These are phyloP conservation scores for Mortierella sp. DNA, from an alignment of 371 early-diverging fungal genomes.

Conservation along the genomic window DNA sequence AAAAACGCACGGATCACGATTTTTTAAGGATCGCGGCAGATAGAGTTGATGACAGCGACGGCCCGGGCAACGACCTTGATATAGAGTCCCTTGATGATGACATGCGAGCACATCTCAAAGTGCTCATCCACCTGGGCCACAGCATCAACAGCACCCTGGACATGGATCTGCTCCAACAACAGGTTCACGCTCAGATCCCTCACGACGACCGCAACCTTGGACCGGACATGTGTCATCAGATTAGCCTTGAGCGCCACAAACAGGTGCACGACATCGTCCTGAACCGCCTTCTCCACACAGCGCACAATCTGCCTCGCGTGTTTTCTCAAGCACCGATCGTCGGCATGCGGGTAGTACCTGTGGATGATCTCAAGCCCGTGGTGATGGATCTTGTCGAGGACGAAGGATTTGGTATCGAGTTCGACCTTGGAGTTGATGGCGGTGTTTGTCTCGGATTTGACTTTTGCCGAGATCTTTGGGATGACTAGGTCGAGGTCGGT, in stretches of 20 bases:
- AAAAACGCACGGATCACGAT: too few species aligned
- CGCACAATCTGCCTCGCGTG: conserved; percentile 15
- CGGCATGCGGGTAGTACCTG: conserved; percentile 12
- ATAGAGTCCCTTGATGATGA: conserved; percentile 30
- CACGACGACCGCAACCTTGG: conserved; percentile 10
- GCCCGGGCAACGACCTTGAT: conserved; percentile 8
- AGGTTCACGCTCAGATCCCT: conserved; percentile 25
- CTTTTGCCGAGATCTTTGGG: conserved; percentile 19
- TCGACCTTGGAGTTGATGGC: conserved; percentile 30
- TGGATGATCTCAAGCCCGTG: neutral
- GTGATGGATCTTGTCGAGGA: conserved; percentile 16
- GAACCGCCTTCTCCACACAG: conserved; percentile 14
- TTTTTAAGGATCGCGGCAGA: neutral
- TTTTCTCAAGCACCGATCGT: conserved; percentile 4
- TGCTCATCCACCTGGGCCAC: conserved; percentile 6
- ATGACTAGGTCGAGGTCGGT: conserved; percentile 5
- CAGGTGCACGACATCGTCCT: conserved; percentile 21
- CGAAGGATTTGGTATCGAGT: conserved; percentile 15
- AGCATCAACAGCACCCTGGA: conserved; percentile 18
- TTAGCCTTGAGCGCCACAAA: conserved; percentile 26
- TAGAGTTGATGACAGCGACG: conserved; percentile 1
- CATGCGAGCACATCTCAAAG: conserved; percentile 20
- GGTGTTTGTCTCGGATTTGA: conserved; percentile 8
- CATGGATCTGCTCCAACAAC: conserved; percentile 28
- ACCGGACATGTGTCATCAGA: conserved; percentile 23